Evolutionary conservation across 148 eudicot species (phyloP), one percentile per base, ranked within the genome.

Genomic region (Chenopodium berlandieri): DNA sequence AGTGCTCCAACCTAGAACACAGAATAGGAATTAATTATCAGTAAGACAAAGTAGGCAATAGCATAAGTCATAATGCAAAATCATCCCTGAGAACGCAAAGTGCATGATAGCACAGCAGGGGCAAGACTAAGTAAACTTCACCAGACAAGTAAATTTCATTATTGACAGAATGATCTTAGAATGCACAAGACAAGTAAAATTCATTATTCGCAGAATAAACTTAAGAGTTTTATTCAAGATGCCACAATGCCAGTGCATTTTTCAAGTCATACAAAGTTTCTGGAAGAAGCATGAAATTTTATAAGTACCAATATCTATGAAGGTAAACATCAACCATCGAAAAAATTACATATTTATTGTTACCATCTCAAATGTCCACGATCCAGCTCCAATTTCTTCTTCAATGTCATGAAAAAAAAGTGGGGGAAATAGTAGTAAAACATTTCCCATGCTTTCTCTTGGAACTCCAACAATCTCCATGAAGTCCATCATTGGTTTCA

Each of bases 341-440:
- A 2, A 32, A 27, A 47, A 19, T 17, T 0, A 30, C 1, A 46
- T 25, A 34, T 9, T 2, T 7, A 10, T 25, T 27, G 19, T 40
- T 90, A 95, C 98, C 98, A 90, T 91, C 75, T 76, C 75, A 84
- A 91, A 86, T 54, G 87, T 85, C 78, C 65, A 82, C 73, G 90
- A 56, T 86, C 87, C 85, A 64, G 89, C 91, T 84, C 82, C 87
- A 64, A 88, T 76, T 70, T 83, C 87, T 79, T 88, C 86, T 79
- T 87, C 87, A 75, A 90, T 62, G 81, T 90, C 89, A 65, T 78
- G 88, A 83, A 89, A 89, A 50, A 93, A 52, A 71, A 95, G 84
- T 13, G 97, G 93, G 14, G 98, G 97, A 83, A 78, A 95, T 79
- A 93, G 76, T 54, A 95, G 85, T 78, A 95, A 82, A 67, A 93